phyloP scores from a whole-genome alignment of 306 rosid species.

The Acacia melanoxylon region DNA sequence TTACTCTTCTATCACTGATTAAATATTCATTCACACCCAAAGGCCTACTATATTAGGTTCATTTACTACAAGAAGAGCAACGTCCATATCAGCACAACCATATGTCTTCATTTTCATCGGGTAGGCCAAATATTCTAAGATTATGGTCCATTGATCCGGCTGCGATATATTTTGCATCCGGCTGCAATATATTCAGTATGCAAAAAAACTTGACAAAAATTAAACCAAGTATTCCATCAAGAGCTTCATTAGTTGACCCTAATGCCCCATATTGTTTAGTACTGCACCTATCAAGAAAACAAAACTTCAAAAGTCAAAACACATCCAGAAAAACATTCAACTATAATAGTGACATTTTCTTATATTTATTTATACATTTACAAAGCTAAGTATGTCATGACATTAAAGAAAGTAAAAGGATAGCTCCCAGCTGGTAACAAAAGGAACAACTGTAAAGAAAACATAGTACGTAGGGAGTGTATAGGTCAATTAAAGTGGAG shows the following conservation, averaged over 20 bases:
- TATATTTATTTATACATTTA: constrained; percentile 6
- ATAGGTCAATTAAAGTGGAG: background rate
- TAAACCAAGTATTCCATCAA: constrained; percentile 80
- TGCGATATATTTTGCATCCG: constrained; percentile 83
- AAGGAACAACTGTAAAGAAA: background rate
- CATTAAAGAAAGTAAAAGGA: background rate
- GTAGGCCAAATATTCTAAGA: constrained; percentile 87
- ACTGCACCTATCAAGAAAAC: constrained; percentile 66
- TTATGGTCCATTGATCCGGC: constrained; percentile 94
- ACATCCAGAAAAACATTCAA: constrained; percentile 1
- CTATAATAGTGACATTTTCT: background rate
- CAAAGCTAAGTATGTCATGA: constrained; percentile 19
- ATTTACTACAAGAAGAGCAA: background rate
- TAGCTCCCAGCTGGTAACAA: background rate
- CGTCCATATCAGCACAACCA: background rate
- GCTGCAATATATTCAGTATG: too few relatives aligned
- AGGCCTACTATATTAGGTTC: background rate
- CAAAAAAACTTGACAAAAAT: constrained; percentile 52
- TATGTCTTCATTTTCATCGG: constrained; percentile 41
- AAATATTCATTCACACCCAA: background rate
- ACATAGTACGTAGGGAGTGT: background rate
- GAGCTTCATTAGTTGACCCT: constrained; percentile 59
- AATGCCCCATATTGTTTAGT: constrained; percentile 68
- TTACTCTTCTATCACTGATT: background rate
- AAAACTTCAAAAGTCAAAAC: background rate